Percentiles rank a stretch among this genome's conserved stretches.
Conservation (phyloP, 2,329 filamentous ascomycete genomes). For the Macrophomina tecta region DNA sequence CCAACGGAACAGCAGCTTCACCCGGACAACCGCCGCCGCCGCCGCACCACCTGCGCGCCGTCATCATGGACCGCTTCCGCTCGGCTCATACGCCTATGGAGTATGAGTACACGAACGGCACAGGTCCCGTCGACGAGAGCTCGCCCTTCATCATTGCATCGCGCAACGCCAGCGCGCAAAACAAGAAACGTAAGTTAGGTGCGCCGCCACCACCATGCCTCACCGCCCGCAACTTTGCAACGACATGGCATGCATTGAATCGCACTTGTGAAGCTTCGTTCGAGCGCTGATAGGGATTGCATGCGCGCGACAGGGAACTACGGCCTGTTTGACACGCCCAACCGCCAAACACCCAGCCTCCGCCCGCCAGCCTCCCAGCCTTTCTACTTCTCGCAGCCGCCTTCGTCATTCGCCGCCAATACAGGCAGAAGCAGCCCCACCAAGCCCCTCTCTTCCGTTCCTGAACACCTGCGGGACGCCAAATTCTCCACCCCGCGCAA, state of each 20-base stretch:
- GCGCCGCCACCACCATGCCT: constrained; percentile 44
- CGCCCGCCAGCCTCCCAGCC: constrained; percentile 58
- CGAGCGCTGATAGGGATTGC: background rate
- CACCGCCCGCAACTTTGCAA: constrained; percentile 46
- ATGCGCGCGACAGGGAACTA: constrained; percentile 38
- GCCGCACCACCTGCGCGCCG: constrained; percentile 5
- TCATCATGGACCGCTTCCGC: constrained; percentile 24
- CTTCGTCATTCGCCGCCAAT: constrained; percentile 18
- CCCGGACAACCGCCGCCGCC: constrained; percentile 23
- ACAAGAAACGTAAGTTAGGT: constrained; percentile 48
- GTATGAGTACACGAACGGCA: constrained; percentile 58
- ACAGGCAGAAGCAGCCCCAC: constrained; percentile 32
- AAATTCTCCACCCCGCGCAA: constrained; percentile 47
- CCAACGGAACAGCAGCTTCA: constrained; percentile 15
- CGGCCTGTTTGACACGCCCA: constrained; percentile 21
- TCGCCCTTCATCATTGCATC: constrained; percentile 55
- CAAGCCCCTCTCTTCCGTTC: constrained; percentile 32
- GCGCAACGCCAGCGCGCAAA: constrained; percentile 32
- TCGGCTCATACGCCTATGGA: constrained; percentile 55
- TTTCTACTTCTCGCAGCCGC: constrained; percentile 52
- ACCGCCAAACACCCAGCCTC: constrained; percentile 41
- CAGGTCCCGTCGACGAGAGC: constrained; percentile 51
- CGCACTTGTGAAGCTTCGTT: constrained; percentile 11
- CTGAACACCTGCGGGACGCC: constrained; percentile 37
- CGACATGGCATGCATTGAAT: background rate